phyloP scores from a whole-genome alignment of 345 rosid species.

The Sonneratia caseolaris region DNA sequence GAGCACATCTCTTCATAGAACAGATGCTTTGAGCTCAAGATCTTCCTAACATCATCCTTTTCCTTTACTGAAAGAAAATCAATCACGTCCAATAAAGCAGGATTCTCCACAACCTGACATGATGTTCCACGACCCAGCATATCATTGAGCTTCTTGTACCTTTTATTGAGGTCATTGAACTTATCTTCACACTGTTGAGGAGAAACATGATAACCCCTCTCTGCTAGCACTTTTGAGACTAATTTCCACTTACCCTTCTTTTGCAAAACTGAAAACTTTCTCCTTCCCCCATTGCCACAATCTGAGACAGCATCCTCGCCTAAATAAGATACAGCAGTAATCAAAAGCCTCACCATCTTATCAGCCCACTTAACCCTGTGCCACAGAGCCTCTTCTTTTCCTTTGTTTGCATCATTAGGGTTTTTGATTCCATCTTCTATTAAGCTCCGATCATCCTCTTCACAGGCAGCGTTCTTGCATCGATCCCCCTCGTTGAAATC shows the following conservation, averaged over 20 bases:
- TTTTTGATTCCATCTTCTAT: conserved; percentile 61
- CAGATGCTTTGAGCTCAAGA: conserved; percentile 79
- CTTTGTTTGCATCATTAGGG: conserved; percentile 37
- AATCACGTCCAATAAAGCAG: conserved; percentile 62
- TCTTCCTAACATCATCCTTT: conserved; percentile 78
- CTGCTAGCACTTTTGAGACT: conserved; percentile 79
- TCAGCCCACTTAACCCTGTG: conserved; percentile 94
- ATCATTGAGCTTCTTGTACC: conserved; percentile 89
- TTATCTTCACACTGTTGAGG: conserved; percentile 97
- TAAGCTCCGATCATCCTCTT: conserved; percentile 78
- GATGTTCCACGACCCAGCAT: conserved; percentile 91
- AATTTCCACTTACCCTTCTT: conserved; percentile 93
- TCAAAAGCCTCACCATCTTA: conserved; percentile 85
- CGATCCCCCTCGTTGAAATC: conserved; percentile 52
- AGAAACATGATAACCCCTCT: conserved; percentile 74
- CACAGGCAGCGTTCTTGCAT: conserved; percentile 55
- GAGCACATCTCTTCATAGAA: conserved; percentile 98
- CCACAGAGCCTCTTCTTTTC: conserved; percentile 73
- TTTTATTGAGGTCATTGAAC: conserved; percentile 82
- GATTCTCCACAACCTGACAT: conserved; percentile 89
- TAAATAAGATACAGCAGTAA: conserved; percentile 79
- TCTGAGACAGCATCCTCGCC: conserved; percentile 59
- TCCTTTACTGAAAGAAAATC: conserved; percentile 61
- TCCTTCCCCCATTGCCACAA: conserved; percentile 39
- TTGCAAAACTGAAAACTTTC: conserved; percentile 69